Evolutionary conservation across 2,329 filamentous ascomycete genomes (phyloP), one percentile per base, ranked within the genome.

Genomic region (Alternaria panax): DNA sequence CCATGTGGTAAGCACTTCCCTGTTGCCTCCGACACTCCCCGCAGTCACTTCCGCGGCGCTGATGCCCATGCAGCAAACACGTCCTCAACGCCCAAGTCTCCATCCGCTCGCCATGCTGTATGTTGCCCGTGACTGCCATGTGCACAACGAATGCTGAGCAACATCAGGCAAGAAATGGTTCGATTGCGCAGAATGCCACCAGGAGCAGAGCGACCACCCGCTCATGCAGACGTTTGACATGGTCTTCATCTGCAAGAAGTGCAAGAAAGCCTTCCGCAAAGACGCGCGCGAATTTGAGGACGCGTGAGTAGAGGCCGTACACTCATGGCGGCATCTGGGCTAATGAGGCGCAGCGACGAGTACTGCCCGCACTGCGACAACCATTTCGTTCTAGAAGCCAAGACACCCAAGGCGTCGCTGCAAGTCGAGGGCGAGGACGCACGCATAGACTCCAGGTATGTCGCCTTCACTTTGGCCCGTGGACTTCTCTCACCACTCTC

Each of bases 301-400:
- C 70, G 90, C 65, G 65, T 66, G 46, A 42, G 54, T 58, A 28
- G 41, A 16, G 27, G 66, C 12, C n/a, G 6, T 8, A 8, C 28
- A 28, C 8, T 28, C 16, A 22, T 9, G 27, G 16, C 54, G 34
- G 36, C 4, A 41, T 30, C 30, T 24, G 48, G 48, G 58, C 69
- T 68, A 54, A 50, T 32, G 38, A 60, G 46, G 40, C 27, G 20
- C 42, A 87, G 92, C 77, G 95, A 99, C 82, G 96, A 99, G 79
- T 99, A 96, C 85, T 99, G 95, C 83, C 96, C 95, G 22, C 92
- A 97, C 82, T 99, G 95, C 83, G 95, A 99, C 78, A 99, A 99
- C 82, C 96, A 99, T 80, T 99, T 93, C 75, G 91, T 99, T 38
- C 84, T 99, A 65, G 93, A 98, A 5, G 96, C 95, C 51, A 80